Percentiles rank a stretch among this genome's conserved stretches.
Evolutionary conservation across 371 early-diverging fungal genomes (phyloP).

Genomic region (Dinochytrium kinnereticum): DNA sequence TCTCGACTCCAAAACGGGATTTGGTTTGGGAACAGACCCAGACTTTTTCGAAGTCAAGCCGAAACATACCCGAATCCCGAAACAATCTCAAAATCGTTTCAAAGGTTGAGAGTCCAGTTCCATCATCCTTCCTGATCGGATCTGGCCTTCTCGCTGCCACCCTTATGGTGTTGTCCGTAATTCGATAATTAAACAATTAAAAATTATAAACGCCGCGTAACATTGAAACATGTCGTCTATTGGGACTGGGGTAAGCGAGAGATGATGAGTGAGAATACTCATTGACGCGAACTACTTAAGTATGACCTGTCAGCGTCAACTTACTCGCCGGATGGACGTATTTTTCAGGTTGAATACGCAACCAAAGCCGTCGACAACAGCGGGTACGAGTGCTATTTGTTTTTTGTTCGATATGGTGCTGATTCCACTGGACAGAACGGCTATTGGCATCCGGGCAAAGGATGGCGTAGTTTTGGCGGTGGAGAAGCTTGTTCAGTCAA

Average conservation of each 20-base stretch:
- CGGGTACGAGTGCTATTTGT: conserved; percentile 67
- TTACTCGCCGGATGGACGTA: conserved; percentile 97
- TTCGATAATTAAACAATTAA: too few relatives aligned
- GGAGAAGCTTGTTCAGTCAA: conserved; percentile 94
- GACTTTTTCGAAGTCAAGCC: neutral
- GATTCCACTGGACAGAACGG: conserved; percentile 74
- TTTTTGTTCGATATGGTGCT: neutral
- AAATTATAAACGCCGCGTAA: neutral
- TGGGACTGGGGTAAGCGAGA: conserved; percentile 62
- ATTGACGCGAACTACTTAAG: conserved; percentile 12
- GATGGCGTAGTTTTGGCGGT: conserved; percentile 96
- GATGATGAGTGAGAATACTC: too few relatives aligned
- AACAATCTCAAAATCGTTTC: neutral
- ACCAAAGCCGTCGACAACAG: conserved; percentile 97
- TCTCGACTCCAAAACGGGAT: neutral
- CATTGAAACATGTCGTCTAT: conserved; percentile 52
- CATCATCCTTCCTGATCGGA: neutral
- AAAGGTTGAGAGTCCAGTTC: neutral
- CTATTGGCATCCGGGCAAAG: conserved; percentile 91
- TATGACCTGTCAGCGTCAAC: conserved; percentile 97
- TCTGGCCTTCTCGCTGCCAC: neutral
- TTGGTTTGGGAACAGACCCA: neutral
- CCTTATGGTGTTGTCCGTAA: neutral
- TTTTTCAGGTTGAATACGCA: conserved; percentile 99
- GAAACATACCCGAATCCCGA: neutral